Evolutionary conservation across 2,329 filamentous ascomycete species (phyloP).

Genomic region (Fusarium haematococcum): DNA sequence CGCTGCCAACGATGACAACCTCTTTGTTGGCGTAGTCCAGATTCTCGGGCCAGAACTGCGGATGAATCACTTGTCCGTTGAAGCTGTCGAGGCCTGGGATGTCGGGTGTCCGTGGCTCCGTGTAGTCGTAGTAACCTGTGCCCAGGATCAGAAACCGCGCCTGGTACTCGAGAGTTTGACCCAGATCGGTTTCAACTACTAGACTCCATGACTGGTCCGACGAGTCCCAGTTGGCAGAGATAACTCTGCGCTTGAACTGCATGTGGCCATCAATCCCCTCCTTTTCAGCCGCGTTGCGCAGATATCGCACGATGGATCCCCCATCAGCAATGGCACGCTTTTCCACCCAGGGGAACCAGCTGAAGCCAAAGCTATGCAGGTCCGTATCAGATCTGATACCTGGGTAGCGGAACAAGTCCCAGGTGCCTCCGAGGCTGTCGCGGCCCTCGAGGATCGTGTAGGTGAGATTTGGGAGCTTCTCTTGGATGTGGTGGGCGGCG

Average conservation of each 20-base stretch:
- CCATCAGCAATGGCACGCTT: conserved; percentile 62
- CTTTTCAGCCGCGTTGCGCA: not conserved
- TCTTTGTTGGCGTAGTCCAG: conserved; percentile 72
- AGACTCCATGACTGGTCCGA: not conserved
- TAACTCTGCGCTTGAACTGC: not conserved
- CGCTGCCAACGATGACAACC: conserved; percentile 73
- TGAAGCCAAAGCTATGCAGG: conserved; percentile 71
- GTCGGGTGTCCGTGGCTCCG: conserved; percentile 62
- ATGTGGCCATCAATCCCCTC: not conserved
- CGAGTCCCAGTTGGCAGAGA: not conserved
- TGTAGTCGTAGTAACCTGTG: conserved; percentile 74
- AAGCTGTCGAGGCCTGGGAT: conserved; percentile 56
- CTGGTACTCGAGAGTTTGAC: not conserved
- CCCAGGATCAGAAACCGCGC: conserved; percentile 44
- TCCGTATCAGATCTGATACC: conserved; percentile 74
- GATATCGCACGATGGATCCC: not conserved
- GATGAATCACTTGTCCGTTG: conserved; percentile 65
- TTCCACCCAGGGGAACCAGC: conserved; percentile 74
- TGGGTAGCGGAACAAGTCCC: conserved; percentile 81
- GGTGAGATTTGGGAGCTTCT: conserved; percentile 53
- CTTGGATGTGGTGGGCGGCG: conserved; percentile 75
- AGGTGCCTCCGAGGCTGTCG: conserved; percentile 76
- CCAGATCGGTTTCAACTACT: not conserved
- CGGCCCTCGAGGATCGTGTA: conserved; percentile 78
- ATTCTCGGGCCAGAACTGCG: conserved; percentile 78